Percentiles rank a stretch among this genome's conserved stretches.
Conservation (phyloP, 495 filamentous ascomycete genomes). For the Bryoglossum gracile region DNA sequence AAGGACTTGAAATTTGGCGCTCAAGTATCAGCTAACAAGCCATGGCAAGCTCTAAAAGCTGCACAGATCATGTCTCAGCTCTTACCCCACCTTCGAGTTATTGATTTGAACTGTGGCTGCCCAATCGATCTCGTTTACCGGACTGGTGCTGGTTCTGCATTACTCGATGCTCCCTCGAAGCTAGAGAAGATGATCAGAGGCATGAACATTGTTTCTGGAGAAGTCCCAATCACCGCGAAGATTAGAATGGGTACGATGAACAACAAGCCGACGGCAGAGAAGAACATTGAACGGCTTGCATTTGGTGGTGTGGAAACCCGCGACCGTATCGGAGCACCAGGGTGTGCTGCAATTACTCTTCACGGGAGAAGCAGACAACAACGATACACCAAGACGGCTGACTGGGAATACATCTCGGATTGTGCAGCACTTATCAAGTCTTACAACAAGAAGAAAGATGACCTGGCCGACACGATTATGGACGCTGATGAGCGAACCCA, state of each 20-base stretch:
- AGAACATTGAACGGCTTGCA: conserved; percentile 72
- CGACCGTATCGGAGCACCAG: conserved; percentile 56
- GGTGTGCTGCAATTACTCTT: conserved; percentile 86
- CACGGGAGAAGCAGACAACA: conserved; percentile 92
- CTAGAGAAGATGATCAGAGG: conserved; percentile 86
- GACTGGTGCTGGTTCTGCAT: conserved; percentile 84
- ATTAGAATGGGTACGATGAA: conserved; percentile 89
- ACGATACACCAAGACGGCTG: conserved; percentile 78
- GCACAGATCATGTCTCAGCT: conserved; percentile 71
- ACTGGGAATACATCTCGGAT: conserved; percentile 91
- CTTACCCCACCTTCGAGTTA: conserved; percentile 73
- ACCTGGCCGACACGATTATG: conserved; percentile 62
- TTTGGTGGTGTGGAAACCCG: conserved; percentile 65
- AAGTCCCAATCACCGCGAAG: conserved; percentile 87
- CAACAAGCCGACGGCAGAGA: conserved; percentile 67
- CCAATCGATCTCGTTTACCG: conserved; percentile 90
- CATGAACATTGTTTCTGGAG: conserved; percentile 85
- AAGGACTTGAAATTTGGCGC: conserved; percentile 83
- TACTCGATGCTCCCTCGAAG: conserved; percentile 75
- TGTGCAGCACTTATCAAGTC: conserved; percentile 76
- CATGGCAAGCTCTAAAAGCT: conserved; percentile 78
- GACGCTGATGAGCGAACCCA: conserved; percentile 63
- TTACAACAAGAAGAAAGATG: conserved; percentile 57
- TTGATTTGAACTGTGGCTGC: conserved; percentile 95
- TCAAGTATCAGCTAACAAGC: conserved; percentile 85